A percentile compares a stretch with the other conserved stretches of the same genome.
phyloP scores from a whole-genome alignment of 352 stramenopile genomes.

The Phytophthora cactorum region DNA sequence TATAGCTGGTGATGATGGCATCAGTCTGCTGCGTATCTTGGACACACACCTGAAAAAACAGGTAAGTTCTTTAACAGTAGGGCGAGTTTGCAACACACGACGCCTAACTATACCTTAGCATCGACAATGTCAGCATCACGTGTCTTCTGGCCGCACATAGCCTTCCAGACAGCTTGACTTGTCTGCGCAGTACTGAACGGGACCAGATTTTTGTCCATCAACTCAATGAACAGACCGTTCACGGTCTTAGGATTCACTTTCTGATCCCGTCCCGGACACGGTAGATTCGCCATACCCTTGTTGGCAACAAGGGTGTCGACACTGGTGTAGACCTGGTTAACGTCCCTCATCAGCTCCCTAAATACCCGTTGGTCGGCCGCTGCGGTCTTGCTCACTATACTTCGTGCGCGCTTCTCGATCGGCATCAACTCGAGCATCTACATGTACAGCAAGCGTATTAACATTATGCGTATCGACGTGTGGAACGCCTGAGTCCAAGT shows the following conservation, averaged over 20 bases:
- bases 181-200: constrained; percentile 11
- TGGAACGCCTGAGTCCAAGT: too few species aligned
- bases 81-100: neutral
- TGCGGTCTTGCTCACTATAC: neutral
- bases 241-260: neutral
- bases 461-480: too few species aligned
- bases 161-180: constrained; percentile 17
- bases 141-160: constrained; percentile 5
- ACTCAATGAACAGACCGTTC: constrained; percentile 26
- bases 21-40: constrained; percentile 13
- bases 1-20: constrained; percentile 5
- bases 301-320: constrained; percentile 13
- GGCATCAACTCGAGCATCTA: constrained; percentile 36
- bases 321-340: constrained; percentile 4
- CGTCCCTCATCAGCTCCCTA: constrained; percentile 8
- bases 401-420: constrained; percentile 6
- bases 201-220: constrained; percentile 21
- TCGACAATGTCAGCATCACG: constrained; percentile 16
- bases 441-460: neutral
- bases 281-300: constrained; percentile 13
- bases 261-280: constrained; percentile 9
- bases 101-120: constrained; percentile 11
- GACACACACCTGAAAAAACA: constrained; percentile 11
- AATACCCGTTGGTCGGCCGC: constrained; percentile 9
- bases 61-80: neutral